Base-by-base conservation (phyloP, 768 basidiomycete species). In the Gyrodon lividus region DNA sequence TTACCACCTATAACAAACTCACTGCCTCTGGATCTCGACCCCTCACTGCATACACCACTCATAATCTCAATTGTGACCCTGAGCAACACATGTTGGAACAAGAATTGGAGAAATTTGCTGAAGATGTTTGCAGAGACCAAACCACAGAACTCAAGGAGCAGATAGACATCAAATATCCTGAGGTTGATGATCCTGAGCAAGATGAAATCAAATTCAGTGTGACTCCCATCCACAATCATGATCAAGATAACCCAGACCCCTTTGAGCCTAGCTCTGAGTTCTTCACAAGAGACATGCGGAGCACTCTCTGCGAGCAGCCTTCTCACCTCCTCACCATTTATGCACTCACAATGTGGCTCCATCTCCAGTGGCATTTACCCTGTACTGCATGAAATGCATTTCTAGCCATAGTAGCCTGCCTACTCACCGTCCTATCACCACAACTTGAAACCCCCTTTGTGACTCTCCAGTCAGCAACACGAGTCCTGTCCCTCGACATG, bases 301-400 rank as follows among this genome's bases (percentile, higher is more conserved):
- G n/a, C n/a, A 34, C 2, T n/a, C 1, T 34, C 2, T 6, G 4
- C 6, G 34, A 8, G 5, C 13, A 34, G 6, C 39, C 39, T 7
- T 54, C 58, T 0, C 53, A 64, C 26, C 49, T 66, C 0, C 58
- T 62, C 41, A 12, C 59, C 1, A 51, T 67, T 14, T 68, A 68
- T 45, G 24, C 62, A 10, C 38, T 64, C 3, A 56, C 62, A 6
- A 23, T 57, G 1, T 68, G 65, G 66, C 63, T 68, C 9, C 65
- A 68, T 44, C 17, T 59, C 2, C 59, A 61, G 24, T 68, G 49
- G 50, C 63, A 65, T 23, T 51, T 68, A 5, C 57, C 64, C 0
- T 62, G 61, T 23, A 50, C 56, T 14, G 62, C 65, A 14, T 68
- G 67, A 35, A 64, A 54, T 42, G 61, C 61, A 0, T 46, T 67